These are phyloP conservation scores for Alloteropsis semialata DNA, from an alignment of 176 grass and related monocot species.

Conservation along the genomic window DNA sequence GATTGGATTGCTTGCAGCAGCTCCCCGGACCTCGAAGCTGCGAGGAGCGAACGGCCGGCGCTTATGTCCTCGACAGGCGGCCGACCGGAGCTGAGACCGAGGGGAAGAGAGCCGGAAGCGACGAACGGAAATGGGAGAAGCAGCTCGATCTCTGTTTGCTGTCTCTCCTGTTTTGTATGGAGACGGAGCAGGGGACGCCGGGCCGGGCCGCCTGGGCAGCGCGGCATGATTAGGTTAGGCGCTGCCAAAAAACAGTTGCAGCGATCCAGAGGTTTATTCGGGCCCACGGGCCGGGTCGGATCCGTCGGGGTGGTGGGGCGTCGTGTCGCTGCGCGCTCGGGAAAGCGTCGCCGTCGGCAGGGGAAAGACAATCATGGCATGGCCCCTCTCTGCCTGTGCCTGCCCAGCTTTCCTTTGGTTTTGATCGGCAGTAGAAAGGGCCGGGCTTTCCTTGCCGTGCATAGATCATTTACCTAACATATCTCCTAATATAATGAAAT, in stretches of 20 bases:
- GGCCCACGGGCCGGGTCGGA: neutral
- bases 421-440: neutral
- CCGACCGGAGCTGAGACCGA: neutral
- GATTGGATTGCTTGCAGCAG: neutral
- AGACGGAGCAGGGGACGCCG: neutral
- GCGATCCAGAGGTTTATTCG: constrained; percentile 50
- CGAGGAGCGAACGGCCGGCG: neutral
- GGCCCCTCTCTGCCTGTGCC: neutral
- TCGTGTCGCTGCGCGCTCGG: neutral
- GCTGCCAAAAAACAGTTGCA: constrained; percentile 34
- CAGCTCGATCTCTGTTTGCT: neutral
- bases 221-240: constrained; percentile 44
- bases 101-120: too few species aligned
- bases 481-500: too few species aligned
- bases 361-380: constrained; percentile 3
- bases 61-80: too few species aligned
- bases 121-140: neutral
- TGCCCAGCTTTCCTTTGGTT: neutral
- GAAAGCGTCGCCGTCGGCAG: constrained; percentile 1
- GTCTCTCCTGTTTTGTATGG: neutral
- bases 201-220: neutral
- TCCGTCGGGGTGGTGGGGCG: neutral
- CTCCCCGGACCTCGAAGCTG: neutral
- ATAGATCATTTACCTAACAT: neutral
- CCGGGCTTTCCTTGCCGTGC: neutral